Percentiles rank a stretch among this genome's conserved stretches.
phyloP scores from a whole-genome alignment of 257 asterid genomes.

The Lantana camara region DNA sequence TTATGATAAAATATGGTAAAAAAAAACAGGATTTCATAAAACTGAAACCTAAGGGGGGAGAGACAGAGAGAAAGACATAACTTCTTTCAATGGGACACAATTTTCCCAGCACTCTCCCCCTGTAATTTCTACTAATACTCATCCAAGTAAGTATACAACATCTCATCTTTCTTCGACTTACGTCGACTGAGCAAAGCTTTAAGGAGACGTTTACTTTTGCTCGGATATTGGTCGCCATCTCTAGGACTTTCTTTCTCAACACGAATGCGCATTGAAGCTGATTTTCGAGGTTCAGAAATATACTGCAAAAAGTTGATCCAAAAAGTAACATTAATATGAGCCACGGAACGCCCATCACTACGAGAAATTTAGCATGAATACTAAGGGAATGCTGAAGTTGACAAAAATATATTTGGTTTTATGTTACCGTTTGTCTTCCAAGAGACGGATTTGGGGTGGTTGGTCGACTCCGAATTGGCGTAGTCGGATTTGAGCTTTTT shows the following conservation, averaged over 20 bases:
- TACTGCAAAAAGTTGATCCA: slow-evolving; percentile 45
- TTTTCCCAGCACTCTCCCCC: background rate
- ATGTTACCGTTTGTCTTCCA: slow-evolving; percentile 64
- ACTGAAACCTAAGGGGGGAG: slow-evolving; percentile 26
- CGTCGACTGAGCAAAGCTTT: slow-evolving; percentile 85
- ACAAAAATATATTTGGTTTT: too few species aligned
- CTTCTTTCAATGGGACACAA: slow-evolving; percentile 17
- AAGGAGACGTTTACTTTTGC: slow-evolving; percentile 91
- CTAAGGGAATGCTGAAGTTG: too few species aligned
- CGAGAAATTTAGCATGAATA: too few species aligned
- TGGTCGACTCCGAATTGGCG: slow-evolving; percentile 72
- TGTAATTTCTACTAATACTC: slow-evolving; percentile 52
- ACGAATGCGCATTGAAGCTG: slow-evolving; percentile 82
- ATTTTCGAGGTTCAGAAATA: slow-evolving; percentile 70
- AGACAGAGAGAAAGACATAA: slow-evolving; percentile 30
- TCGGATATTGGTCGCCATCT: slow-evolving; percentile 56
- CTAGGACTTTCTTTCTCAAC: slow-evolving; percentile 58
- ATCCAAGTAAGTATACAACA: slow-evolving; percentile 78
- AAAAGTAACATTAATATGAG: slow-evolving; percentile 8
- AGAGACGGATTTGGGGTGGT: slow-evolving; percentile 70
- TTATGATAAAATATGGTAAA: slow-evolving; percentile 26
- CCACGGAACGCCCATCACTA: too few species aligned
- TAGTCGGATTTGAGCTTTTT: slow-evolving; percentile 61
- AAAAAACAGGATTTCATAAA: slow-evolving; percentile 4
- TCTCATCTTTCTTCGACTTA: slow-evolving; percentile 91